Evolutionary conservation across 495 filamentous ascomycete genomes (phyloP), one percentile per base, ranked within the genome.

Genomic region (Hypoxylon rickii): DNA sequence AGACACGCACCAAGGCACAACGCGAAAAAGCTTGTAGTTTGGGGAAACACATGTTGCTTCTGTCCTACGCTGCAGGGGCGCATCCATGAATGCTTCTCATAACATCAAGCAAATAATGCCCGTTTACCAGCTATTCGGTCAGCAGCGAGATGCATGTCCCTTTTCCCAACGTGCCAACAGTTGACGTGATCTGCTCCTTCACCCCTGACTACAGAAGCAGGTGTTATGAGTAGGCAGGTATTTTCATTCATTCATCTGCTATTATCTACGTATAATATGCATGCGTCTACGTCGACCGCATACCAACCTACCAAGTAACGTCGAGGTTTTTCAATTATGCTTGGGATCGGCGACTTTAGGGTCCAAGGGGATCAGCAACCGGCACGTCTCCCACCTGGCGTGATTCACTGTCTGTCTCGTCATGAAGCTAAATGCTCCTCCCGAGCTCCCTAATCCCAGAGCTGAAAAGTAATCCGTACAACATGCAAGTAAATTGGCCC

Each of bases 151-250:
- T 18, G 52, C 52, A 51, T 55, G 37, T 43, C 24, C 21, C 16
- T 33, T 55, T 43, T 8, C 52, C 44, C 52, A 57, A 62, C 52
- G 48, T 38, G 37, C 52, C 58, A 62, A 62, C 58, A 43, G 52
- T 62, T 62, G 53, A 40, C 43, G 19, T 43, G 15, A 45, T 29
- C 5, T 34, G 32, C 6, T 34, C n/a, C 32, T 7, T 34, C 32
- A 3, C 12, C 32, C 12, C n/a, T n/a, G n/a, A n/a, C n/a, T n/a
- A n/a, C n/a, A n/a, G n/a, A n/a, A n/a, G n/a, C n/a, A n/a, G n/a
- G n/a, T n/a, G n/a, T n/a, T n/a, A n/a, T n/a, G n/a, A n/a, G n/a
- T n/a, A n/a, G n/a, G n/a, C n/a, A n/a, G n/a, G n/a, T n/a, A n/a
- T n/a, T n/a, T n/a, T n/a, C n/a, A n/a, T n/a, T n/a, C n/a, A n/a